Conservation (phyloP, 345 rosid genomes). For the Cardiospermum halicacabum region DNA sequence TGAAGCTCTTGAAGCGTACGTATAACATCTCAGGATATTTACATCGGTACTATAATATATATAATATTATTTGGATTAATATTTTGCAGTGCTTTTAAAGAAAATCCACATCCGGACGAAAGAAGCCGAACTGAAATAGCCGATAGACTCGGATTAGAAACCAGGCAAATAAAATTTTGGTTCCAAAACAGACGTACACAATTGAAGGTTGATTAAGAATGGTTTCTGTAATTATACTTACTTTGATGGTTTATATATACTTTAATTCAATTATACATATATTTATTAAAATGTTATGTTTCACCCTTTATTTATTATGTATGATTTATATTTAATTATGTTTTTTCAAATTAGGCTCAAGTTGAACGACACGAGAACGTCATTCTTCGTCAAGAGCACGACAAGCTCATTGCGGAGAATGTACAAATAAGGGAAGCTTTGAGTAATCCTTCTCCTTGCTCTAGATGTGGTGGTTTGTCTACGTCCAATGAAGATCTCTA, state of each 20-base stretch:
- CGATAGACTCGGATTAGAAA: constrained; percentile 45
- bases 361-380: constrained; percentile 65
- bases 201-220: no score
- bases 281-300: not conserved
- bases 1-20: constrained; percentile 74
- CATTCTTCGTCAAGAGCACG: constrained; percentile 59
- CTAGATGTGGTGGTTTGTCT: constrained; percentile 56
- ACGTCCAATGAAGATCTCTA: constrained; percentile 33
- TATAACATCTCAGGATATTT: not conserved
- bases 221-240: no score
- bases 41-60: no score
- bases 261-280: no score
- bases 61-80: no score
- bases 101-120: constrained; percentile 72
- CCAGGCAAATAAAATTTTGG: constrained; percentile 74
- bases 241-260: no score
- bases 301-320: no score
- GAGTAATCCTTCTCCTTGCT: constrained; percentile 51
- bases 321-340: not conserved
- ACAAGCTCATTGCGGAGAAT: constrained; percentile 62
- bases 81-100: constrained; percentile 48
- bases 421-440: constrained; percentile 41
- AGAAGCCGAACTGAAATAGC: constrained; percentile 57
- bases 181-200: constrained; percentile 82
- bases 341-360: constrained; percentile 46